A percentile compares a stretch with the other conserved stretches of the same genome.
These are phyloP conservation scores for Euclidium syriacum DNA, from an alignment of 345 rosid species.

Conservation along the genomic window DNA sequence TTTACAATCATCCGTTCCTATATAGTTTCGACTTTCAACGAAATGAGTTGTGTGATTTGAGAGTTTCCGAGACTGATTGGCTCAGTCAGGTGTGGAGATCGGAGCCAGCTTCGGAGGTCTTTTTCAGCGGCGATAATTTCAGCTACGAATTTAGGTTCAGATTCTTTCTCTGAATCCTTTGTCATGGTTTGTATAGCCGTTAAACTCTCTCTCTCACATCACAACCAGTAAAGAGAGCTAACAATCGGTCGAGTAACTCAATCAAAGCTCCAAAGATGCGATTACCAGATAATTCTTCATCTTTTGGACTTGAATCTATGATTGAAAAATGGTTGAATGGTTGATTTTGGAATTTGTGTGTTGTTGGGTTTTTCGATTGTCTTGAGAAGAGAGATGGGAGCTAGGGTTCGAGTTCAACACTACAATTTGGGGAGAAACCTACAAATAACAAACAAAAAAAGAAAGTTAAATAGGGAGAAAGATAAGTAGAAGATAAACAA, in stretches of 20 bases:
- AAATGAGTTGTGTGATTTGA: background rate
- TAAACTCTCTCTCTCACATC: slow-evolving; percentile 10
- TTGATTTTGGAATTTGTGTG: background rate
- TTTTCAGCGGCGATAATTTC: slow-evolving; percentile 19
- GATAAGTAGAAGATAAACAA: too few relatives aligned
- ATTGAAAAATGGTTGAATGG: background rate
- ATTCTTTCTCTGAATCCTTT: background rate
- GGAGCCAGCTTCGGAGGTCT: slow-evolving; percentile 48
- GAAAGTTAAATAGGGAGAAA: too few relatives aligned
- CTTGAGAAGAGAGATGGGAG: slow-evolving; percentile 47
- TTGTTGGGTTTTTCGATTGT: background rate
- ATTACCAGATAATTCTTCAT: background rate
- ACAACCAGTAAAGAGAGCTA: background rate
- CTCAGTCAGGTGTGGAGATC: slow-evolving; percentile 29
- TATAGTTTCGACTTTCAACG: background rate
- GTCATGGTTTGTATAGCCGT: slow-evolving; percentile 34
- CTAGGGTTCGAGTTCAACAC: slow-evolving; percentile 72
- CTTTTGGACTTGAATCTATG: background rate
- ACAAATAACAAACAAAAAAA: too few relatives aligned
- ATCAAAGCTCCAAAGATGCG: background rate
- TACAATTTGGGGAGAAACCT: slow-evolving; percentile 70
- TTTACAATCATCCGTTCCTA: background rate
- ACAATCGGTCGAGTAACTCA: background rate
- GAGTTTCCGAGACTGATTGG: slow-evolving; percentile 13
- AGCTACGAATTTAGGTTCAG: slow-evolving; percentile 59